Evolutionary conservation across 2,329 filamentous ascomycete species (phyloP), one percentile per base, ranked within the genome.

Genomic region (Xylariaceae sp.): DNA sequence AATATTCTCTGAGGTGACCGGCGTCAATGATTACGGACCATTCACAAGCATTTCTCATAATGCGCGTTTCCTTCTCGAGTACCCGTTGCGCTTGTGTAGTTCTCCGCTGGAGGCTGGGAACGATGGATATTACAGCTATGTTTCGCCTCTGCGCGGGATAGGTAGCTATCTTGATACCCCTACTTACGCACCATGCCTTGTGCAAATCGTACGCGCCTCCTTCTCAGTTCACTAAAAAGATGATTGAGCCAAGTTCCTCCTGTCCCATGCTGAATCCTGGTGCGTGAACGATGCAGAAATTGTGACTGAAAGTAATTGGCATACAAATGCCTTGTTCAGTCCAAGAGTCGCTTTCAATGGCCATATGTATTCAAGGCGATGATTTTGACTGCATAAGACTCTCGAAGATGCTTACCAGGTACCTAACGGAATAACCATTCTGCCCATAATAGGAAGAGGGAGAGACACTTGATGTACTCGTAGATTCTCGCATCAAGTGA

Each of bases 21-120:
- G 83, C 82, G 83, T 86, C 83, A 82, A 77, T 77, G 76, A 82
- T 80, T 64, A 85, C 77, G 82, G 81, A 82, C 61, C 82, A 83
- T 79, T 83, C 76, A 77, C 75, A 80, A 71, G 60, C 63, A 68
- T 57, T 56, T 53, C 23, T 49, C 23, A n/a, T 55, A 39, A 51
- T 59, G 49, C 39, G 34, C 53, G 47, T 39, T 56, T 23, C 17
- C 55, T 23, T 56, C 39, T 18, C 37, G 39, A 57, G 37, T 50
- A 15, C 50, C 39, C 49, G 44, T 45, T 63, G 37, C 45, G 55
- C 13, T 51, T 58, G 51, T 51, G 44, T 37, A 55, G 55, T 53
- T 15, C 23, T 8, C 44, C 30, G 35, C 49, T 42, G 30, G 18
- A 44, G 49, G 35, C 44, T 35, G 37, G n/a, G 48, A 50, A 51